Evolutionary conservation across 805 yeast genomes (phyloP).

Genomic region (Blastobotrys muscicola): DNA sequence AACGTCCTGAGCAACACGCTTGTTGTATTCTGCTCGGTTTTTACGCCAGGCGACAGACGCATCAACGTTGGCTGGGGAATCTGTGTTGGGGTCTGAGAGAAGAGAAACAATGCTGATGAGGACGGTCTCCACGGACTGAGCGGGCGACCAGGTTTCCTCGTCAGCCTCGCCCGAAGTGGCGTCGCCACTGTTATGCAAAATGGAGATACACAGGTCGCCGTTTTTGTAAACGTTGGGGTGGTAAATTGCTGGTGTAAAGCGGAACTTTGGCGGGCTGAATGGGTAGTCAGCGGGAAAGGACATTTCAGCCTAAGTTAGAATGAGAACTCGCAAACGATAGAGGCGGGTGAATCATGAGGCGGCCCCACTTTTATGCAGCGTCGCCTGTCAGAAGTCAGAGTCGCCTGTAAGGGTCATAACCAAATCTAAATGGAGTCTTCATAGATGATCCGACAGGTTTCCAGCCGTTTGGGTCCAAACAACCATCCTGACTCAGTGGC

Average conservation of each 20-base stretch:
- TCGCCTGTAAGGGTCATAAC: too few relatives aligned
- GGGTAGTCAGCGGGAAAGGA: slow-evolving; percentile 88
- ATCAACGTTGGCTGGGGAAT: slow-evolving; percentile 93
- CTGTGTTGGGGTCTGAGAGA: slow-evolving; percentile 86
- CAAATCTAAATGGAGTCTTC: too few relatives aligned
- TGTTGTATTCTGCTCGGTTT: slow-evolving; percentile 64
- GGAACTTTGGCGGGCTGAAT: slow-evolving; percentile 82
- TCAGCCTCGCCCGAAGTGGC: slow-evolving; percentile 86
- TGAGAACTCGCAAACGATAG: too few relatives aligned
- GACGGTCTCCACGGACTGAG: slow-evolving; percentile 83
- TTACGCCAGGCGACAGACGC: slow-evolving; percentile 89
- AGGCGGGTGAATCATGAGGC: too few relatives aligned
- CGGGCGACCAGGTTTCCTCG: slow-evolving; percentile 73
- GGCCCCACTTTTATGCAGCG: not conserved
- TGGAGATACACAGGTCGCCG: slow-evolving; percentile 87
- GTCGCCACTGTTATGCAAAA: slow-evolving; percentile 86
- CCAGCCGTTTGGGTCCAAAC: too few relatives aligned
- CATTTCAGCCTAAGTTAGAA: slow-evolving; percentile 60
- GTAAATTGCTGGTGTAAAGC: slow-evolving; percentile 86
- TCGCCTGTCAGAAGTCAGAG: not conserved
- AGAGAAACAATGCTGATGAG: slow-evolving; percentile 83
- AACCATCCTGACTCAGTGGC: too few relatives aligned
- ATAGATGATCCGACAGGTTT: too few relatives aligned
- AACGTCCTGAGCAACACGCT: slow-evolving; percentile 70
- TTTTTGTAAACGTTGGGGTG: slow-evolving; percentile 94